These are phyloP conservation scores for Metarhizium album DNA, from an alignment of 2,329 filamentous ascomycete genomes.

Conservation along the genomic window DNA sequence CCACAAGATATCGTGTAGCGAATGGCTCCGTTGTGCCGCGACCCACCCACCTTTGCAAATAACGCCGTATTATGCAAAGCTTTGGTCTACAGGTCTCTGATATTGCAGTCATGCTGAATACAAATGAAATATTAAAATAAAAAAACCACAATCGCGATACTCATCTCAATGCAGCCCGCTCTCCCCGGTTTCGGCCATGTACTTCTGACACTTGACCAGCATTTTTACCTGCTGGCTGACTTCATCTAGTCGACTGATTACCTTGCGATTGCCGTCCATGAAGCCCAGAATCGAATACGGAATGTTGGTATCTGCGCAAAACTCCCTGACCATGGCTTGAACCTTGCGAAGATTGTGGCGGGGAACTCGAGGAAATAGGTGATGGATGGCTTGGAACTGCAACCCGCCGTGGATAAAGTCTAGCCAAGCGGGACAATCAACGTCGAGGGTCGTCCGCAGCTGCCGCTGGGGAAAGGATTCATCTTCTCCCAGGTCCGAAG, in stretches of 20 bases:
- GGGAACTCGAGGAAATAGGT: conserved; percentile 58
- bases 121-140: neutral
- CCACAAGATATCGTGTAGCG: too few relatives aligned
- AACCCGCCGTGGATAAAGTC: conserved; percentile 63
- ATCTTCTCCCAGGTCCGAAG: conserved; percentile 48
- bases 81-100: too few relatives aligned
- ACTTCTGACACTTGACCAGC: conserved; percentile 44
- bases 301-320: conserved; percentile 53
- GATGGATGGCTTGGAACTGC: conserved; percentile 63
- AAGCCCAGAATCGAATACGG: conserved; percentile 53
- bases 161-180: conserved; percentile 22
- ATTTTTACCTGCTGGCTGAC: conserved; percentile 51
- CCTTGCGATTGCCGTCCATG: conserved; percentile 48
- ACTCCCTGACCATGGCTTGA: conserved; percentile 50
- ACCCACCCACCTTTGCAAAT: too few relatives aligned
- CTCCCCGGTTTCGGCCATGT: conserved; percentile 37
- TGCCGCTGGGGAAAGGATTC: conserved; percentile 62
- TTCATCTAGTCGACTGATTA: conserved; percentile 38
- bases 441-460: conserved; percentile 63
- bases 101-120: too few relatives aligned
- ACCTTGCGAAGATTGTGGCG: conserved; percentile 54
- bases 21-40: too few relatives aligned
- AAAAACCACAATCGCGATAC: neutral
- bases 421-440: conserved; percentile 61
- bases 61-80: too few relatives aligned